Conservation (phyloP, 495 filamentous ascomycete species). For the Aspergillus bertholletiae region DNA sequence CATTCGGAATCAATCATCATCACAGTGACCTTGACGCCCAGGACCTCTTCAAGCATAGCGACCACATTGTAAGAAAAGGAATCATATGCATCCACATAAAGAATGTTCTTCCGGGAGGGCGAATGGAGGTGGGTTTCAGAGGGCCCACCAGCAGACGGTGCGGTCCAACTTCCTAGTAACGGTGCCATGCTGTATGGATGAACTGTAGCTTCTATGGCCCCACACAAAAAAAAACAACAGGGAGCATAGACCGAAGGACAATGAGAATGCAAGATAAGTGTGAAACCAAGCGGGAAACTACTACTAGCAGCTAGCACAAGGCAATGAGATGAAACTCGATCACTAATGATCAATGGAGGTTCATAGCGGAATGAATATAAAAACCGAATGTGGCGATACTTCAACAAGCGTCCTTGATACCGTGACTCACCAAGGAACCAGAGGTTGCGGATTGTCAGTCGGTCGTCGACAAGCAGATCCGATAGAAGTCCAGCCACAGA, state of each 20-base stretch:
- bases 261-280: constrained; percentile 10
- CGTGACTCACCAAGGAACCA: too few species aligned
- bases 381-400: too few species aligned
- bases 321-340: too few species aligned
- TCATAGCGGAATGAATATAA: too few species aligned
- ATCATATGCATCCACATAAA: constrained; percentile 93
- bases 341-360: too few species aligned
- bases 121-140: neutral
- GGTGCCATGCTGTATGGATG: constrained; percentile 29
- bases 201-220: neutral
- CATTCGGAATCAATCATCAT: constrained; percentile 66
- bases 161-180: constrained; percentile 30
- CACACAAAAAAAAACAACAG: neutral
- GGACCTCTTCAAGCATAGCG: constrained; percentile 62
- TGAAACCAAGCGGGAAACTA: neutral
- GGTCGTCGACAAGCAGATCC: too few species aligned
- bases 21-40: constrained; percentile 62
- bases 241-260: neutral
- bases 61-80: constrained; percentile 95
- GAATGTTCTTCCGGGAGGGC: constrained; percentile 46
- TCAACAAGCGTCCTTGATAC: too few species aligned
- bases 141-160: constrained; percentile 1
- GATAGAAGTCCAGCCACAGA: too few species aligned
- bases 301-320: neutral
- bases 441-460: too few species aligned